Conservation (phyloP, 1,139 yeast genomes). For the Starmera stellimalicola region DNA sequence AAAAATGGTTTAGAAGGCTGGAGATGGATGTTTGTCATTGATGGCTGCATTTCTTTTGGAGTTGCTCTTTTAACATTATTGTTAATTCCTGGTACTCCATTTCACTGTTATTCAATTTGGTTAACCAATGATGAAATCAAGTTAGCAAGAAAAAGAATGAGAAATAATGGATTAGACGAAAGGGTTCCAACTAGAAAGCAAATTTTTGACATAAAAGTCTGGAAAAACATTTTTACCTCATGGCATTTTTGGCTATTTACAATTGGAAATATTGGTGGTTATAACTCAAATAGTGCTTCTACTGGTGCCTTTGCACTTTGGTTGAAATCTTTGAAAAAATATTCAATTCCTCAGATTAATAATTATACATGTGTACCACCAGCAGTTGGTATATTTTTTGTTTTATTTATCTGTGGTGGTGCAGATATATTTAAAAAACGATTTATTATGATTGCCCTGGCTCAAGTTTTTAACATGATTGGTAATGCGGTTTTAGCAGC, state of each 20-base stretch:
- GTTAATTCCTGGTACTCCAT: slow-evolving; percentile 63
- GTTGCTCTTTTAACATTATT: slow-evolving; percentile 57
- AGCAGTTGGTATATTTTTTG: slow-evolving; percentile 25
- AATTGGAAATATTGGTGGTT: slow-evolving; percentile 26
- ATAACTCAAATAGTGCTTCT: slow-evolving; percentile 26
- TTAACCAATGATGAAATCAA: slow-evolving; percentile 49
- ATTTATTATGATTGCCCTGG: slow-evolving; percentile 30
- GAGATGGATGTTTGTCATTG: slow-evolving; percentile 70
- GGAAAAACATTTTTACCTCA: slow-evolving; percentile 35
- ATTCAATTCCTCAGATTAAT: slow-evolving; percentile 23
- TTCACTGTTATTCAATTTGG: slow-evolving; percentile 46
- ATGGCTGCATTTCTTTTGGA: slow-evolving; percentile 49
- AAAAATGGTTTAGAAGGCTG: slow-evolving; percentile 47
- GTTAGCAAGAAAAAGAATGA: slow-evolving; percentile 43
- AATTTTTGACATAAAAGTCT: slow-evolving; percentile 24
- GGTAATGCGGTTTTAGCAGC: slow-evolving; percentile 33
- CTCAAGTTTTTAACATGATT: slow-evolving; percentile 29
- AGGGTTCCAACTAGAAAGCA: slow-evolving; percentile 11
- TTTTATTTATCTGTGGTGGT: slow-evolving; percentile 22
- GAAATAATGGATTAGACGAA: slow-evolving; percentile 28
- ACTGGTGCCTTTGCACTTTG: slow-evolving; percentile 27
- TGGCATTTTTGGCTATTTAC: slow-evolving; percentile 33
- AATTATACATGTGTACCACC: slow-evolving; percentile 25
- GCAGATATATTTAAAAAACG: slow-evolving; percentile 20
- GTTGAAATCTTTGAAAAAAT: slow-evolving; percentile 23